Evolutionary conservation across 2,329 filamentous ascomycete species (phyloP), one percentile per base, ranked within the genome.

Genomic region (Botrytis byssoidea): DNA sequence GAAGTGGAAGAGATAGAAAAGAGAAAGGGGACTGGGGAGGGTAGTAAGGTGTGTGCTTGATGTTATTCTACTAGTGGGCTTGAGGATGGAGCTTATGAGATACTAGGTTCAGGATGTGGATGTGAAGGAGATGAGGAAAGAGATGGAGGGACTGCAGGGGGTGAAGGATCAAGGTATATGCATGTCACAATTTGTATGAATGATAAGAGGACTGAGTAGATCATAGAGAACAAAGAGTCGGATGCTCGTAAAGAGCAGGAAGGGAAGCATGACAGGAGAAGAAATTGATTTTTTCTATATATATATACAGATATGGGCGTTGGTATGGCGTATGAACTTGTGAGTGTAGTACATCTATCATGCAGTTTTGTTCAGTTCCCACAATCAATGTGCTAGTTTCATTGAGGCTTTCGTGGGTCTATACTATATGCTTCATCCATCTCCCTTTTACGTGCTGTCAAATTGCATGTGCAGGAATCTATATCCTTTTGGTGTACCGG

Each of bases 1-100:
- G 32, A 12, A 8, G 4, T n/a, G 18, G 32, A n/a, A 40, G 29
- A 3, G 2, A 4, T 0, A 5, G 32, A 6, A 8, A 8, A 10
- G 18, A 25, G 18, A 9, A 25, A n/a, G 6, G 14, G 3, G 18
- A 40, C 9, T 2, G 25, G 7, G 4, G 35, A n/a, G 1, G 2
- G 8, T 20, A 1, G 14, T 4, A 9, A 67, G 65, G 44, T 55
- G 46, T 29, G 65, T 55, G 25, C 12, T 4, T 40, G 7, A 40
- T 40, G 0, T 14, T 12, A 3, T 20, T 29, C 29, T 16, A 4
- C 14, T 3, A 4, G 16, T 55, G 20, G 8, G 18, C 7, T 40
- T 55, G 3, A 12, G 46, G 12, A 22, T 55, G 14, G 14, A 40
- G 3, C 65, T 67, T 46, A 40, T 55, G 14, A 12, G 46, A 22